These are phyloP conservation scores for Rostrohypoxylon terebratum DNA, from an alignment of 495 filamentous ascomycete species.

Conservation along the genomic window DNA sequence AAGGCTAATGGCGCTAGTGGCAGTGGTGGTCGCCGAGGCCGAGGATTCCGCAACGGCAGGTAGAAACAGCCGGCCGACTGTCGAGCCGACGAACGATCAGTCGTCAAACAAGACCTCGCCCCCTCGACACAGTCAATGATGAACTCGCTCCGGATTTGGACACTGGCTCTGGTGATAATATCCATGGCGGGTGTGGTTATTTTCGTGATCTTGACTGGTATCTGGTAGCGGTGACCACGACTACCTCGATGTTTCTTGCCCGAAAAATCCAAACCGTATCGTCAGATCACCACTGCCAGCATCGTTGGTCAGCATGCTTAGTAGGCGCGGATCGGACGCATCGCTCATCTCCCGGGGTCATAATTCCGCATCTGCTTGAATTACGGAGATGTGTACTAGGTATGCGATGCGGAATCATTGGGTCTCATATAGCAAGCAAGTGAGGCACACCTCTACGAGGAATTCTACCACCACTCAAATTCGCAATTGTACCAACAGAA, in stretches of 20 bases:
- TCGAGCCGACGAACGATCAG: neutral
- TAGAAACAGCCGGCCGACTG: constrained; percentile 20
- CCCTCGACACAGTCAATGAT: neutral
- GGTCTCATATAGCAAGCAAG: neutral
- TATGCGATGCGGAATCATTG: neutral
- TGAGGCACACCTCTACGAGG: neutral
- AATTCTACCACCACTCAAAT: neutral
- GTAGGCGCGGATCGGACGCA: neutral
- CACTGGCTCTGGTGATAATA: too few species aligned
- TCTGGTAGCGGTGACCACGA: too few species aligned
- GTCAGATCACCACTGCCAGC: neutral
- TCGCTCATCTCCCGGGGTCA: neutral
- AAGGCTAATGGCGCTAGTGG: constrained; percentile 29
- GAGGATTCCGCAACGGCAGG: constrained; percentile 47
- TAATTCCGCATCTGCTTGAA: neutral
- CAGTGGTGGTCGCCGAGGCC: constrained; percentile 47
- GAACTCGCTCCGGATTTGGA: too few species aligned
- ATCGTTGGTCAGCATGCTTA: neutral
- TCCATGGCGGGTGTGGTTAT: neutral
- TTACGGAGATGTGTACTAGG: neutral
- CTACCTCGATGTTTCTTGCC: neutral
- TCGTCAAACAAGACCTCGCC: neutral
- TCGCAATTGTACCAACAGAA: constrained; percentile 16
- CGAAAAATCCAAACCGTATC: neutral
- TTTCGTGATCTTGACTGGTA: too few species aligned